phyloP scores from a whole-genome alignment of 2,329 filamentous ascomycete genomes.

The Trichothecium sympodiale region DNA sequence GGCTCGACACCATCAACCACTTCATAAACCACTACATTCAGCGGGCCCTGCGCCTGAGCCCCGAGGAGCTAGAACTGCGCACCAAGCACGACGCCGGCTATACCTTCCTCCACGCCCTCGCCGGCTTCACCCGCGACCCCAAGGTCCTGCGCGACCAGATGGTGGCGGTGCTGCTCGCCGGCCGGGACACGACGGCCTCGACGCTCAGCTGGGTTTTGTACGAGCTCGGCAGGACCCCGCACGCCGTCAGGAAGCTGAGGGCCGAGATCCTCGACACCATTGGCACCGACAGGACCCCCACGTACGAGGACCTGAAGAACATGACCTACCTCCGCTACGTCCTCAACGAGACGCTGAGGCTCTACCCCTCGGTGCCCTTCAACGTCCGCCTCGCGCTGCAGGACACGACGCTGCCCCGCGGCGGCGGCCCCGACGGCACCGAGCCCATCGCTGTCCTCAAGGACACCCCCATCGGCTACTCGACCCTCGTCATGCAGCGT shows the following conservation, averaged over 20 bases:
- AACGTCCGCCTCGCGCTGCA: slow-evolving; percentile 63
- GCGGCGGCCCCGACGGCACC: slow-evolving; percentile 52
- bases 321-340: slow-evolving; percentile 74
- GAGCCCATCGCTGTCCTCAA: slow-evolving; percentile 55
- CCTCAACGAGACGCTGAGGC: slow-evolving; percentile 65
- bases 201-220: slow-evolving; percentile 76
- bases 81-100: slow-evolving; percentile 64
- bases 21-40: slow-evolving; percentile 75
- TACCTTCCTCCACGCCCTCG: slow-evolving; percentile 80
- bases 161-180: slow-evolving; percentile 71
- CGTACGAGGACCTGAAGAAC: slow-evolving; percentile 71
- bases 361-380: slow-evolving; percentile 71
- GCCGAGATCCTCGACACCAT: slow-evolving; percentile 59
- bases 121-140: slow-evolving; percentile 63
- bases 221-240: slow-evolving; percentile 64
- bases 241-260: slow-evolving; percentile 56
- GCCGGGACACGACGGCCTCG: slow-evolving; percentile 75
- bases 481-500: slow-evolving; percentile 62
- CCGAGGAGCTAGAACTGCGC: slow-evolving; percentile 55
- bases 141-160: slow-evolving; percentile 75
- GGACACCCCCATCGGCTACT: slow-evolving; percentile 56
- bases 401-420: slow-evolving; percentile 65
- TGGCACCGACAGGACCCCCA: slow-evolving; percentile 50
- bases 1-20: slow-evolving; percentile 58
- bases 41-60: slow-evolving; percentile 54